phyloP scores from a whole-genome alignment of 2,329 filamentous ascomycete species.

The Colletotrichum navitas region DNA sequence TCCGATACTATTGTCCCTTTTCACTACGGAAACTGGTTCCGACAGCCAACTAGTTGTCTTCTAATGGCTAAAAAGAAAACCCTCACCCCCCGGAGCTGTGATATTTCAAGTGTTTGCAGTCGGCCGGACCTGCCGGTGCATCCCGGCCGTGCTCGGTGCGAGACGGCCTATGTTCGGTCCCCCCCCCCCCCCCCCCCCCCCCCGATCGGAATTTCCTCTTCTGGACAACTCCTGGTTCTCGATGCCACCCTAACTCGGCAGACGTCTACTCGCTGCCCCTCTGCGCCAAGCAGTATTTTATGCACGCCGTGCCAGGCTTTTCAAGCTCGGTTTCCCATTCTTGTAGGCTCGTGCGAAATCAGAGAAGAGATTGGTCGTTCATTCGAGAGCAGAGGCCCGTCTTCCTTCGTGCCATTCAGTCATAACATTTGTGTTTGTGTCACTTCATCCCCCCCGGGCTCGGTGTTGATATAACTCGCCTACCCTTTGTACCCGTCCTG shows the following conservation, averaged over 20 bases:
- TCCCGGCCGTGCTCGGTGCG: background rate
- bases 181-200: too few relatives aligned
- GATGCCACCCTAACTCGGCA: background rate
- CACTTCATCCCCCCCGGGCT: background rate
- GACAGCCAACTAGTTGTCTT: background rate
- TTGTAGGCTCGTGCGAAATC: background rate
- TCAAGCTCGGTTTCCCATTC: background rate
- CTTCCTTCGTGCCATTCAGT: background rate
- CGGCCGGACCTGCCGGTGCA: background rate
- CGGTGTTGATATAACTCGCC: background rate
- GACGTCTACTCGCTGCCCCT: background rate
- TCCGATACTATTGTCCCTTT: background rate
- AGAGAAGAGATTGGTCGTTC: background rate
- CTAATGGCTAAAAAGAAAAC: background rate
- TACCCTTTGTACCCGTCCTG: background rate
- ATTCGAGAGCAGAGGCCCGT: background rate
- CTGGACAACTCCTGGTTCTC: background rate
- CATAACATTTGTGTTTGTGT: slow-evolving; percentile 8
- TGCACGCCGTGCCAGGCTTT: background rate
- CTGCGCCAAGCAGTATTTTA: background rate
- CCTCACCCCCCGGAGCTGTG: background rate
- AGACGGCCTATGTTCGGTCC: too few relatives aligned
- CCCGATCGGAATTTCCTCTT: background rate
- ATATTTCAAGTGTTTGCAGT: background rate
- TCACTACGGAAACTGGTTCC: background rate